Percentiles rank a stretch among this genome's conserved stretches.
Conservation (phyloP, 1,139 yeast species). For the Suhomyces yuchorum region DNA sequence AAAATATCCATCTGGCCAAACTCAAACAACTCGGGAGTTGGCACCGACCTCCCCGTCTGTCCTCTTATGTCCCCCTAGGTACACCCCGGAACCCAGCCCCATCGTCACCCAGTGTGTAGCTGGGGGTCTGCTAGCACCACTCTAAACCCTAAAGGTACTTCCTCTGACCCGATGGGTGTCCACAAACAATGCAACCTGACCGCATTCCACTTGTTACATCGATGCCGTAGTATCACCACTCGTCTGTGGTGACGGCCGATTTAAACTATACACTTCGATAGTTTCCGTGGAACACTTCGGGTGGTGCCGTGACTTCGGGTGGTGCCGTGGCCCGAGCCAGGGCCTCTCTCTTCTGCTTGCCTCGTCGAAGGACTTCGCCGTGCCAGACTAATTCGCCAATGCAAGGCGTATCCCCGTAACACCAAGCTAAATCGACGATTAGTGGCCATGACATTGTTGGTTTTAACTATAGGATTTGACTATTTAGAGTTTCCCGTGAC, state of each 20-base stretch:
- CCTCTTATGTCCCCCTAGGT: too few relatives aligned
- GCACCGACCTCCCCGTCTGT: too few relatives aligned
- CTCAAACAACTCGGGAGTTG: too few relatives aligned
- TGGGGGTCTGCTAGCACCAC: too few relatives aligned
- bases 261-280: background rate
- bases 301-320: background rate
- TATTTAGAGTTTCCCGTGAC: background rate
- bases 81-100: too few relatives aligned
- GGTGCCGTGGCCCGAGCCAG: background rate
- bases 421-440: background rate
- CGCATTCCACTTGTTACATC: too few relatives aligned
- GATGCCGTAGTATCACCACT: too few relatives aligned
- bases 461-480: background rate
- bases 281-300: background rate
- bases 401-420: background rate
- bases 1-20: too few relatives aligned
- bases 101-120: too few relatives aligned
- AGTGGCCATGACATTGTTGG: background rate
- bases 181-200: too few relatives aligned
- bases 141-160: too few relatives aligned
- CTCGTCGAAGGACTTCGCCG: background rate
- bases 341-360: background rate
- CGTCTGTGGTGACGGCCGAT: background rate
- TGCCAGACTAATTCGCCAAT: background rate
- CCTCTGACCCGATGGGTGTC: too few relatives aligned